Base-by-base conservation (phyloP, 139 green algal species). In the Chlorella vulgaris region DNA sequence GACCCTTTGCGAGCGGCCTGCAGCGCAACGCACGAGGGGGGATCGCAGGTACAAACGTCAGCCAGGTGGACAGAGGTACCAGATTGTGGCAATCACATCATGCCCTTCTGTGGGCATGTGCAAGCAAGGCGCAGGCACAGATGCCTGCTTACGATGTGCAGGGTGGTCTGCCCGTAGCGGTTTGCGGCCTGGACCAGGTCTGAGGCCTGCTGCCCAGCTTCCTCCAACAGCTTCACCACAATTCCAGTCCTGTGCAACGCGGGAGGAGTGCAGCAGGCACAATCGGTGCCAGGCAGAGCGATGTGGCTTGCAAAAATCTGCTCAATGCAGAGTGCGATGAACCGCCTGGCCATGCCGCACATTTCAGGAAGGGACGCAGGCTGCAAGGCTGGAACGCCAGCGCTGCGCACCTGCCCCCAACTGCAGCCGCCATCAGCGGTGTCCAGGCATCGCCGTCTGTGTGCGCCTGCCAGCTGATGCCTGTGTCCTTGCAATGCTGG, bases 401-500 rank as follows among this genome's bases (percentile, higher is more conserved):
- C 4, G 35, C 33, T 65, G 36, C 65, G 24, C 69, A 77, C 69
- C 81, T 78, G 26, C 92, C 84, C 1, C 90, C 93, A 51, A 98
- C 93, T 8, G 92, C 89, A 7, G 95, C 93, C 0, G 94, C 94
- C 87, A 96, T 95, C 6, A 98, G 87, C 8, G 95, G 95, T 4
- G 94, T 98, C 95, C 95, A 98, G 10, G n/a, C 50, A 15, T 67
- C 71, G 7, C 71, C 50, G 21, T 8, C 63, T 13, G 51, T 50
- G 40, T 67, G 73, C 8, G 33, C 83, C 81, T 88, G 86, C 94
- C 94, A 98, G 13, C 43, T 40, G 4, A 95, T 76, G 39, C 85
- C 85, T 19, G 51, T 24, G 5, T 33, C 26, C 13, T 76, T n/a
- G 61, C 88, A 91, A 76, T 89, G 79, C 22, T 53, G 18, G 47